Conservation (phyloP, 306 rosid species). For the Fragaria nilgerrensis region DNA sequence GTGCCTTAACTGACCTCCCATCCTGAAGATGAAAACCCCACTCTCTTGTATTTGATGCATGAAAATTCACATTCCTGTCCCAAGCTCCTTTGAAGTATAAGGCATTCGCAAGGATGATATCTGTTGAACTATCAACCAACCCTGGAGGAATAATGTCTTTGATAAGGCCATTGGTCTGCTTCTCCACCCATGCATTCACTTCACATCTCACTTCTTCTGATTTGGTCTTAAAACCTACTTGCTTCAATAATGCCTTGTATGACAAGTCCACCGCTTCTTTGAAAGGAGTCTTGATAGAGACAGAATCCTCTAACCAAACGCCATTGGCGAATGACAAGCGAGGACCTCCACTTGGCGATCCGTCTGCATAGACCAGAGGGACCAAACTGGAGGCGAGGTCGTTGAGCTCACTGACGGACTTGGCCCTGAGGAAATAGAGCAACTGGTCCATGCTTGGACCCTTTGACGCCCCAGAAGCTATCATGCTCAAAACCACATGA, state of each 20-base stretch:
- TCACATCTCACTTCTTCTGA: neutral
- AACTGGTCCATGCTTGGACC: too few relatives aligned
- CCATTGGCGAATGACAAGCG: neutral
- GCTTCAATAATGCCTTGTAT: neutral
- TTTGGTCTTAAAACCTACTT: neutral
- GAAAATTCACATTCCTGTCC: neutral
- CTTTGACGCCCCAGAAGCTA: too few relatives aligned
- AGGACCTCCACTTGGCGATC: neutral
- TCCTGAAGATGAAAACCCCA: conserved; percentile 12
- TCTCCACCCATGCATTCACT: neutral
- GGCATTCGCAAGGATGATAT: conserved; percentile 23
- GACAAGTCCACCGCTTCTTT: neutral
- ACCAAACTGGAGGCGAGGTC: too few relatives aligned
- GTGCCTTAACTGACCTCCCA: conserved; percentile 1
- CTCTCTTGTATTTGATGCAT: neutral
- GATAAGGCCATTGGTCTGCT: neutral
- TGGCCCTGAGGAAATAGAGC: too few relatives aligned
- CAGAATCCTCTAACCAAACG: neutral
- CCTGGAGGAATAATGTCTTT: neutral
- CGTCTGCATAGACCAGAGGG: neutral
- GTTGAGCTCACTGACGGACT: too few relatives aligned
- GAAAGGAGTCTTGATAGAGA: neutral
- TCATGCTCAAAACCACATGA: too few relatives aligned
- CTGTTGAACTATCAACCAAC: neutral
- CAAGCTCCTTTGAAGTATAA: conserved; percentile 33